Evolutionary conservation across 2,329 filamentous ascomycete species (phyloP), one percentile per base, ranked within the genome.

Genomic region (Calonectria pteridis): DNA sequence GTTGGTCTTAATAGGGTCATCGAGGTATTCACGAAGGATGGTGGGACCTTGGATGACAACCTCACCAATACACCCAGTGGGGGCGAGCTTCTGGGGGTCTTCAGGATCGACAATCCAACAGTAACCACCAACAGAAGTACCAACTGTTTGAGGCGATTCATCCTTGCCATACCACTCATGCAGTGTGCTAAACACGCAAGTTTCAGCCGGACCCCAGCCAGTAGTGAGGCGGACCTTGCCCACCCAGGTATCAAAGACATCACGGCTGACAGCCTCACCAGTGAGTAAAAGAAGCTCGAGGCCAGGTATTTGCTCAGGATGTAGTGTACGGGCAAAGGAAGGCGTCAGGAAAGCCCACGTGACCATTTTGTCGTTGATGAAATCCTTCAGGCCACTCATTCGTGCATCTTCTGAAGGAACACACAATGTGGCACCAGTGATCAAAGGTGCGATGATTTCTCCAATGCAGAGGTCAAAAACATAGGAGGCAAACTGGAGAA

Each of bases 11-110:
- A 64, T 58, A 2, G 71, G 58, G 3, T 80, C 75, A 6, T 72
- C 62, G 1, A 82, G 62, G 40, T 80, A 84, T 3, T 81, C 81
- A 3, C 70, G 67, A 0, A 75, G 75, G 4, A 84, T 63, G 2
- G 78, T 70, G 2, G 77, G 76, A 0, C 82, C 81, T 51, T 83
- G 80, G 3, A 83, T 35, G 0, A 82, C 63, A 0, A 83, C 69
- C 35, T 84, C 82, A 1, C 82, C 82, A 5, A 79, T 49, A 0
- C 51, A 46, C 1, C 80, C 79, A 26, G 79, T 62, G 0, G 82
- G 76, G 0, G 75, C 75, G 0, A 83, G 73, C 9, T 63, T 71
- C 3, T 80, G 29, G 10, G 76, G 73, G 23, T 81, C 69, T 1
- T 76, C 59, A 0, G 78, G 67, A 43, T 77, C 66, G 1, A 82